phyloP scores from a whole-genome alignment of 495 filamentous ascomycete species.

The Talaromyces trachyspermus region DNA sequence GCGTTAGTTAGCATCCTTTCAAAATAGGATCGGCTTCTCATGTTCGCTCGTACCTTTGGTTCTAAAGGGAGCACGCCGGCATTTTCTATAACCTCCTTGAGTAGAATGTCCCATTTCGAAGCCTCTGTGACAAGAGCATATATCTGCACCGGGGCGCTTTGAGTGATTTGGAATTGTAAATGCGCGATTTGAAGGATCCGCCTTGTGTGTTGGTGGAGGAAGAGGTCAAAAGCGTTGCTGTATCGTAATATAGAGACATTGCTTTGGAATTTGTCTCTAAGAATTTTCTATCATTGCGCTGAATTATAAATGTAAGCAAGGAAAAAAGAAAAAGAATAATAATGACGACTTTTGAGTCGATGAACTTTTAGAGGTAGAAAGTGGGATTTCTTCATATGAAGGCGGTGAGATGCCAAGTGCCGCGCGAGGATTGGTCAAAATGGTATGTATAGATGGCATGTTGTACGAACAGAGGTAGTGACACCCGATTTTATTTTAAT shows the following conservation, averaged over 20 bases:
- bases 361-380: too few relatives aligned
- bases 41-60: constrained; percentile 57
- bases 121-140: constrained; percentile 81
- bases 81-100: constrained; percentile 79
- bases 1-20: constrained; percentile 32
- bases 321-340: too few relatives aligned
- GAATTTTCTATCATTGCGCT: too few relatives aligned
- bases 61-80: constrained; percentile 64
- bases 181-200: constrained; percentile 73
- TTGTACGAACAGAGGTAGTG: too few relatives aligned
- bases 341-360: too few relatives aligned
- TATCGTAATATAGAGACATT: constrained; percentile 97
- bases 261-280: neutral
- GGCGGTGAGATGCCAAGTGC: too few relatives aligned
- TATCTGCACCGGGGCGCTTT: constrained; percentile 73
- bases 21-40: neutral
- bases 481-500: too few relatives aligned
- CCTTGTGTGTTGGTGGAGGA: constrained; percentile 49
- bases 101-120: constrained; percentile 78
- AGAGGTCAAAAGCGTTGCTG: constrained; percentile 58
- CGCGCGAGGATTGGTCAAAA: too few relatives aligned
- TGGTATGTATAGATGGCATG: too few relatives aligned
- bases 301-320: too few relatives aligned
- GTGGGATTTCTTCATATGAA: too few relatives aligned
- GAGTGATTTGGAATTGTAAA: constrained; percentile 58